These are phyloP conservation scores for Brettanomyces custersianus DNA, from an alignment of 805 yeast species.

Conservation along the genomic window DNA sequence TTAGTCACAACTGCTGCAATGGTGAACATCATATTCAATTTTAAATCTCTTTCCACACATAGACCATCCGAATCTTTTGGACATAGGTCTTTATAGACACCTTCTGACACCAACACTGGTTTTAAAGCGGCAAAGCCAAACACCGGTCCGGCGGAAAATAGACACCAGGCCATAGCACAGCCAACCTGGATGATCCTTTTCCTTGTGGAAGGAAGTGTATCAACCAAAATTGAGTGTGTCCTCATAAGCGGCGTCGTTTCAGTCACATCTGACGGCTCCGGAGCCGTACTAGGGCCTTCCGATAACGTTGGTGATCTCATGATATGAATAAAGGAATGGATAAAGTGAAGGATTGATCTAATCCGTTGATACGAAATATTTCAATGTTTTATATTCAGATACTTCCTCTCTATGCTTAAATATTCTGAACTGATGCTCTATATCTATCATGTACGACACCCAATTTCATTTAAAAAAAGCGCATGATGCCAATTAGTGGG, in stretches of 20 bases:
- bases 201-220: conserved; percentile 16
- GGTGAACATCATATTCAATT: conserved; percentile 76
- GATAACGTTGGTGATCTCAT: too few relatives aligned
- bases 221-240: conserved; percentile 1
- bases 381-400: too few relatives aligned
- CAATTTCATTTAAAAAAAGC: too few relatives aligned
- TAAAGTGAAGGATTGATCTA: too few relatives aligned
- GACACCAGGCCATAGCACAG: conserved; percentile 82
- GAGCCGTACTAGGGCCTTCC: neutral
- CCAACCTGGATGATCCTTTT: conserved; percentile 42
- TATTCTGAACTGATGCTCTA: too few relatives aligned
- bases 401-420: too few relatives aligned
- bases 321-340: too few relatives aligned
- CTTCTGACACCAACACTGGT: conserved; percentile 69
- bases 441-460: too few relatives aligned
- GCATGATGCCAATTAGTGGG: too few relatives aligned
- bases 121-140: conserved; percentile 95
- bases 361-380: too few relatives aligned
- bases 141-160: conserved; percentile 85
- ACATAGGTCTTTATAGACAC: conserved; percentile 64
- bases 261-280: conserved; percentile 2
- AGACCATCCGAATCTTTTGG: conserved; percentile 14
- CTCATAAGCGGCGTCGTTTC: conserved; percentile 20
- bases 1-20: conserved; percentile 83
- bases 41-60: conserved; percentile 75